Base-by-base conservation (phyloP, 176 grass and related monocot species). In the Raddia guianensis region DNA sequence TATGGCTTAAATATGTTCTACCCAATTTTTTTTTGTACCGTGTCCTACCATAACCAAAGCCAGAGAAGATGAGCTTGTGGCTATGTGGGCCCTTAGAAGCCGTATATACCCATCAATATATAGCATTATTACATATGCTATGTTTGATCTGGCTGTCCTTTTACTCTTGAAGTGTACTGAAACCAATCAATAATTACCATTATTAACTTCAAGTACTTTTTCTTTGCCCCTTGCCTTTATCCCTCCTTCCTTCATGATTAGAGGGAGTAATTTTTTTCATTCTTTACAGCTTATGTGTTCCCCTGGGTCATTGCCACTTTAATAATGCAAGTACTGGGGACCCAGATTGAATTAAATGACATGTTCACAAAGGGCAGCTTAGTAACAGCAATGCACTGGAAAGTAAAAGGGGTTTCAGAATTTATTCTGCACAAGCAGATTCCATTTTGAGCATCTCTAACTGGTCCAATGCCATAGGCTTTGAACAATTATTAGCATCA, bases 141-240 rank as follows among this genome's bases (percentile, higher is more conserved):
- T 58, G 51, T 68, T 49, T 63, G 18, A 78, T 63, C 20, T 50
- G 19, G 16, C 21, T 73, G 12, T 9, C 19, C 32, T 15, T 43
- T 64, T 51, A 49, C 49, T 13, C 72, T 15, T 73, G 33, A 65
- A 11, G 5, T n/a, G 68, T 53, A 76, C 54, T 51, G 37, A 68
- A 71, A 46, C 19, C 19, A 60, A 61, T 61, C 43, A 37, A 48
- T 61, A 10, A 49, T 70, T 19, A n/a, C 45, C 33, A 61, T 74
- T 76, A 54, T 76, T 76, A 6, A 9, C 21, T 73, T 32, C 40
- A 48, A 60, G 42, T 77, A 34, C 59, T 78, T 72, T 73, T 54
- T n/a, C 49, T 15, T 34, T 73, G 49, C 51, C 20, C 48, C 27
- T 12, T 34, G 12, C 51, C 13, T 7, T 35, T 72, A 12, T 34